Evolutionary conservation across 768 basidiomycete species (phyloP), one percentile per base, ranked within the genome.

Genomic region (Termitomyces heimii): DNA sequence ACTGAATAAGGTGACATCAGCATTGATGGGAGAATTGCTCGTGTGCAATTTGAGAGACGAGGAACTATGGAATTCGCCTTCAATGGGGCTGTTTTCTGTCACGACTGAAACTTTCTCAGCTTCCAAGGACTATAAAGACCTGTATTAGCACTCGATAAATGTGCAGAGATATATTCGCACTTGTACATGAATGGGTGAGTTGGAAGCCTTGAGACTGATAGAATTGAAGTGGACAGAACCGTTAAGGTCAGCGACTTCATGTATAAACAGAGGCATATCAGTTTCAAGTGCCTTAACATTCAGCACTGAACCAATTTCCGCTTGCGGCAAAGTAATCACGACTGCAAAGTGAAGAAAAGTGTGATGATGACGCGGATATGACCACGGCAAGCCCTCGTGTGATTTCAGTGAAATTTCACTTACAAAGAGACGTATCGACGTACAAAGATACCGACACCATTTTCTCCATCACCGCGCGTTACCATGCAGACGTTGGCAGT

Each of bases 11-110:
- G 66, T 71, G 26, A 83, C 75, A 18, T 66, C 63, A 0, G 71
- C 70, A 4, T 69, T 53, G 53, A 86, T 75, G 2, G 50, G 66
- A 1, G 71, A 71, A 59, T 83, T 82, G 22, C 71, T 60, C n/a
- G 77, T 76, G 13, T 60, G n/a, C n/a, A 77, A 58, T 4, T 43
- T 57, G 16, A 76, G 65, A 22, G 64, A 65, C 0, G 62, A 58
- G 0, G 72, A 67, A 9, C 68, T 63, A 22, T 74, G 73, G 69
- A 80, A 83, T 32, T 60, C 63, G 10, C 85, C 85, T 2, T 59
- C 58, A 34, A 86, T 81, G 8, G 60, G 63, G n/a, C 73, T 75
- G 49, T 82, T 83, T 6, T 71, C 61, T 1, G 78, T 79, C 24
- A 60, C 52, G 6, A 75, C 48, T 1, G 50, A 56, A 9, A 65